These are phyloP conservation scores for Leccinum fallax DNA, from an alignment of 1,284 basidiomycete genomes.

Conservation along the genomic window DNA sequence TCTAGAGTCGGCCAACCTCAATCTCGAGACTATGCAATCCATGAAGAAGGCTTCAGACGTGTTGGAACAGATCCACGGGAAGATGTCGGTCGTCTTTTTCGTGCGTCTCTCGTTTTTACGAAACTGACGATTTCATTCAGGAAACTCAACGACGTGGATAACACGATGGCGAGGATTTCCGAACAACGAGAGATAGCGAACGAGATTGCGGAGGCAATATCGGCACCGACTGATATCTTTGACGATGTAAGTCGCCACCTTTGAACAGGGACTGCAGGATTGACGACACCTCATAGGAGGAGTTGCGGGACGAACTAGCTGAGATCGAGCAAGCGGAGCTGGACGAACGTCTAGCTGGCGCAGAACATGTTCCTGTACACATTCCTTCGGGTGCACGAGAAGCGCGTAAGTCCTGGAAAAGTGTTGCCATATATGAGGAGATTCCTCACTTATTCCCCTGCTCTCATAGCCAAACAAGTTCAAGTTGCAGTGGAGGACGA, in stretches of 20 bases:
- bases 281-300: constrained; percentile 57
- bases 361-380: constrained; percentile 91
- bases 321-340: constrained; percentile 93
- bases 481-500: constrained; percentile 76
- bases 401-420: constrained; percentile 50
- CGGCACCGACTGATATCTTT: constrained; percentile 70
- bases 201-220: constrained; percentile 96
- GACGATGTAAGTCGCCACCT: constrained; percentile 68
- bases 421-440: constrained; percentile 1
- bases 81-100: constrained; percentile 65
- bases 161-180: constrained; percentile 87
- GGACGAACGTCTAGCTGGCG: constrained; percentile 85
- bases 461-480: constrained; percentile 26
- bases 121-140: constrained; percentile 43
- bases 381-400: constrained; percentile 67
- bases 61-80: constrained; percentile 90
- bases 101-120: background rate
- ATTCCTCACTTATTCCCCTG: constrained; percentile 8
- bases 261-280: constrained; percentile 1
- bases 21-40: constrained; percentile 96
- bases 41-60: constrained; percentile 97
- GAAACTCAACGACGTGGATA: constrained; percentile 90
- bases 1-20: constrained; percentile 97
- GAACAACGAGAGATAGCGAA: constrained; percentile 95
- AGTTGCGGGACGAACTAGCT: constrained; percentile 82